These are phyloP conservation scores for Cytospora piceicola DNA, from an alignment of 2,329 filamentous ascomycete species.

Conservation along the genomic window DNA sequence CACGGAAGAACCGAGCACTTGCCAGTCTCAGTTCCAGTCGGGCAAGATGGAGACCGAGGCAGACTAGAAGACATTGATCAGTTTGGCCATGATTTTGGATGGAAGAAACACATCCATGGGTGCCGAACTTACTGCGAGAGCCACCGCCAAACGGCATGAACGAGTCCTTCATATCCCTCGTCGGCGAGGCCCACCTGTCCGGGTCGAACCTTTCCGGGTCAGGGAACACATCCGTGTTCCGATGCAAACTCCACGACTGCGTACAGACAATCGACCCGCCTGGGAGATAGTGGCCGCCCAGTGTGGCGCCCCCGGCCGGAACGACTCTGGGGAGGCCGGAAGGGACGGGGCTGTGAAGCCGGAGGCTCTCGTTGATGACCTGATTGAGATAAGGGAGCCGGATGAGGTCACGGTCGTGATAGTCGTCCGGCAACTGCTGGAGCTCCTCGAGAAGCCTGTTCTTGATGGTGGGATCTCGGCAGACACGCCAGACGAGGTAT, in stretches of 20 bases:
- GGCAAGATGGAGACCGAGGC: constrained; percentile 59
- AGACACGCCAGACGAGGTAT: constrained; percentile 49
- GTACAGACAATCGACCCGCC: constrained; percentile 45
- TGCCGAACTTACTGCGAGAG: constrained; percentile 34
- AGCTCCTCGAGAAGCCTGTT: constrained; percentile 43
- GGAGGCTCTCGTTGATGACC: constrained; percentile 51
- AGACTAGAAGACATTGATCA: constrained; percentile 47
- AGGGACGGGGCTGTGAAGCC: constrained; percentile 48
- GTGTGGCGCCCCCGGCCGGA: constrained; percentile 43
- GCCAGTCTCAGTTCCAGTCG: constrained; percentile 56
- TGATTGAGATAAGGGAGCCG: constrained; percentile 46
- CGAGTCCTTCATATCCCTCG: constrained; percentile 37
- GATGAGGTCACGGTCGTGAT: constrained; percentile 41
- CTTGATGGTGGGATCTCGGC: constrained; percentile 38
- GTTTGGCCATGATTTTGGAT: not conserved
- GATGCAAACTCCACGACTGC: constrained; percentile 53
- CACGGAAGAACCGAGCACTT: constrained; percentile 52
- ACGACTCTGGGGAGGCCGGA: constrained; percentile 46
- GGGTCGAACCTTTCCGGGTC: constrained; percentile 45
- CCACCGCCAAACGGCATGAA: constrained; percentile 39
- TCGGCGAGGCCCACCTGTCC: constrained; percentile 43
- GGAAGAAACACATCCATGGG: not conserved
- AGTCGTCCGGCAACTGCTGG: constrained; percentile 38
- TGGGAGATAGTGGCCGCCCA: constrained; percentile 47
- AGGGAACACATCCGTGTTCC: constrained; percentile 45